A percentile compares a stretch with the other conserved stretches of the same genome.
phyloP scores from a whole-genome alignment of 225 moss, liverwort and hornwort genomes.

The Asterella californica region DNA sequence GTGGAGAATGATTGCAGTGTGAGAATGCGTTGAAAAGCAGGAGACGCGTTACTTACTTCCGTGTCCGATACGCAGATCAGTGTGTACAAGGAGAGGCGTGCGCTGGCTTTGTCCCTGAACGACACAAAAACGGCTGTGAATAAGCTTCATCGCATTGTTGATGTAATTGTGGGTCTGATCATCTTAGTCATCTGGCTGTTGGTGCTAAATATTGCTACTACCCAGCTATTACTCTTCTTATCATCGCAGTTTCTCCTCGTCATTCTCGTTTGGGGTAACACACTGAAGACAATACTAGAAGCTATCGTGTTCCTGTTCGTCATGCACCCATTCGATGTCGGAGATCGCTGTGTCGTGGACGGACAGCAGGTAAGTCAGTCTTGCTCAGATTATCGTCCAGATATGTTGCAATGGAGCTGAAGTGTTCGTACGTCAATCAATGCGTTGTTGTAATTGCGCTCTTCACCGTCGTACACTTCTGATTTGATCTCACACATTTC shows the following conservation, averaged over 20 bases:
- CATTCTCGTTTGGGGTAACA: conserved; percentile 86
- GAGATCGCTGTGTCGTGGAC: conserved; percentile 86
- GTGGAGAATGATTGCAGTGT: neutral
- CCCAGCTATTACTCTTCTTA: conserved; percentile 61
- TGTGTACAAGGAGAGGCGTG: conserved; percentile 49
- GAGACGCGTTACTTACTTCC: neutral
- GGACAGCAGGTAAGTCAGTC: conserved; percentile 51
- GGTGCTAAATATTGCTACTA: conserved; percentile 60
- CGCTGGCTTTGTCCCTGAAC: conserved; percentile 60
- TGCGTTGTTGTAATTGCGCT: neutral
- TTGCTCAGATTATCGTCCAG: neutral
- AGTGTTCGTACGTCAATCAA: neutral
- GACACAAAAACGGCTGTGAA: conserved; percentile 76
- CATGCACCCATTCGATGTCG: conserved; percentile 93
- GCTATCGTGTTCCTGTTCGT: conserved; percentile 85
- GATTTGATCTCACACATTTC: neutral
- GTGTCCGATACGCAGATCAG: conserved; percentile 31
- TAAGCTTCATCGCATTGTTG: conserved; percentile 55
- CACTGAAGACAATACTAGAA: conserved; percentile 76
- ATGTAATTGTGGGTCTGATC: conserved; percentile 38
- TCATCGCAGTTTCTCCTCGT: conserved; percentile 74
- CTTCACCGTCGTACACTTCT: neutral
- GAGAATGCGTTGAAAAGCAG: neutral
- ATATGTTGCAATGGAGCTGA: neutral
- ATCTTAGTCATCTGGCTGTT: conserved; percentile 60